Evolutionary conservation across 2,329 filamentous ascomycete species (phyloP).

Genomic region (Diplocarpon mali): DNA sequence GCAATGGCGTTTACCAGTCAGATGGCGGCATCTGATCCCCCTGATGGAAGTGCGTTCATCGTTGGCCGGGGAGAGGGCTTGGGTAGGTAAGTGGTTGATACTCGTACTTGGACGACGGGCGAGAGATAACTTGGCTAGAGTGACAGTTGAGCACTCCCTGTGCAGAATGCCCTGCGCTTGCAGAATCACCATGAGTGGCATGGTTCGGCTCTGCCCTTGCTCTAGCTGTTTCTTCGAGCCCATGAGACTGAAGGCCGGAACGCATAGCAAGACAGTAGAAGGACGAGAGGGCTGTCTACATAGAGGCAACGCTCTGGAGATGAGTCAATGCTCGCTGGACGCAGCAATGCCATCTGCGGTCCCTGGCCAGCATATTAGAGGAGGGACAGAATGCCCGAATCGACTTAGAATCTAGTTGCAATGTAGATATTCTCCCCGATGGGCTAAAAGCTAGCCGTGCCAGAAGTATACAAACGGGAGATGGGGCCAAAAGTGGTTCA

Average conservation of each 20-base stretch:
- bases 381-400: no score
- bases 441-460: no score
- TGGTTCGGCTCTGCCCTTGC: constrained; percentile 2
- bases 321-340: no score
- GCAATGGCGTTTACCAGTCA: constrained; percentile 6
- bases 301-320: no score
- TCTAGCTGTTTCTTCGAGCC: constrained; percentile 6
- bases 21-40: constrained; percentile 8
- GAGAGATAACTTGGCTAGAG: not conserved
- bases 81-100: not conserved
- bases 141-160: not conserved
- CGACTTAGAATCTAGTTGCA: not conserved
- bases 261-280: no score
- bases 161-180: constrained; percentile 1
- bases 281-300: no score
- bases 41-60: constrained; percentile 5
- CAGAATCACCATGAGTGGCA: not conserved
- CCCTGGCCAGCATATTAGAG: no score
- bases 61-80: constrained; percentile 1
- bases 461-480: no score
- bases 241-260: not conserved
- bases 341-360: no score
- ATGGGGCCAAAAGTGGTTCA: no score
- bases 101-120: not conserved
- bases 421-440: not conserved